Base-by-base conservation (phyloP, 768 basidiomycete species). In the Crucibulum laeve region DNA sequence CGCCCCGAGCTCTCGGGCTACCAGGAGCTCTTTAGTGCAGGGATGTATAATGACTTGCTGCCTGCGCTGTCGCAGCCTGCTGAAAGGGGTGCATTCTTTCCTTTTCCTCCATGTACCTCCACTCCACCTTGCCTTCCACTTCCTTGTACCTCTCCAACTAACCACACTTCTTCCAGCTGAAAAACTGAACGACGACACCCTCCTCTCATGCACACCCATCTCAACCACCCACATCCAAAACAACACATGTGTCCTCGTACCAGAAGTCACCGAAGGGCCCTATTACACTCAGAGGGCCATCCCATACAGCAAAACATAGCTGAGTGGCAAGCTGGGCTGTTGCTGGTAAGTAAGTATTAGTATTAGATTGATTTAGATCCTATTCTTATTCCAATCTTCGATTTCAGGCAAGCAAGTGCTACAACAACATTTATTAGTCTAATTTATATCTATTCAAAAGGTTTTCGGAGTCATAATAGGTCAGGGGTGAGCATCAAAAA, bases 271-370 rank as follows among this genome's bases (percentile, higher is more conserved):
- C 1, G 74, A 77, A 48, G 77, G 77, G 0, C 77, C 77, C 1
- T 79, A 79, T 51, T 74, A 77, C 77, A 79, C 41, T 58, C 52
- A 1, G 64, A 62, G 21, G 74, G 71, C 0, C 77, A 77, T 53
- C 71, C 68, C 0, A 68, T 79, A 30, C 63, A 76, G 11, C 75
- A 76, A 47, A 77, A 77, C 44, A 74, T 79, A 45, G 77, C 76
- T 13, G 77, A 77, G 43, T 56, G 61, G n/a, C 70, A 79, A 45
- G 68, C 70, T 49, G 76, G 76, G 3, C 52, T 79, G 26, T 59
- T 76, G 6, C 50, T 74, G 51, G 74, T 75, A 43, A 24, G 72
- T 61, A n/a, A n/a, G 8, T 19, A 8, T 7, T 30, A 30, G 8
- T n/a, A 7, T n/a, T 30, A 7, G 7, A 7, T 30, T 30, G n/a